Evolutionary conservation across 257 asterid species (phyloP).

Genomic region (Capsicum rhomboideum): DNA sequence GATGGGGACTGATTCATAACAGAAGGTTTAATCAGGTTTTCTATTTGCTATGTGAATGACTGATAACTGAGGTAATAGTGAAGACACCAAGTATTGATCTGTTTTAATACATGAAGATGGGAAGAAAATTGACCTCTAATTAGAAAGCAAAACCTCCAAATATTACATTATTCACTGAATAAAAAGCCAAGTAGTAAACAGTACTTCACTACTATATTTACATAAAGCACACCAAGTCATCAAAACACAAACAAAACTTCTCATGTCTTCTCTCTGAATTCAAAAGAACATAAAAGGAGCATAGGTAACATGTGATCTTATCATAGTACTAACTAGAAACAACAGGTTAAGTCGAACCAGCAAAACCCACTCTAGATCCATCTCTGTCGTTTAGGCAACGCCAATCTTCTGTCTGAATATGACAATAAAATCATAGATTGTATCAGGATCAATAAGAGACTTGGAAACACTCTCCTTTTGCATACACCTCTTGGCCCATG

Average conservation of each 20-base stretch:
- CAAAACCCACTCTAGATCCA: neutral
- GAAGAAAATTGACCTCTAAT: too few relatives aligned
- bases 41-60: too few relatives aligned
- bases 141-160: neutral
- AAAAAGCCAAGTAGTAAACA: neutral
- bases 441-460: slow-evolving; percentile 2
- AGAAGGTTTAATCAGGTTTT: too few relatives aligned
- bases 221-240: neutral
- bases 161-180: neutral
- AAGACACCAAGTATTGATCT: too few relatives aligned
- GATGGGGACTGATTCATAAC: too few relatives aligned
- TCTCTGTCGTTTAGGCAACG: neutral
- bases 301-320: too few relatives aligned
- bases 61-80: too few relatives aligned
- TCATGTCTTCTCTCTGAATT: too few relatives aligned
- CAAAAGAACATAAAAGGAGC: too few relatives aligned
- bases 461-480: slow-evolving; percentile 13
- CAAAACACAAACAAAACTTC: neutral
- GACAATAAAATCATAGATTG: slow-evolving; percentile 3
- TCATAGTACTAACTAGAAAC: neutral
- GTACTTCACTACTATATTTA: neutral
- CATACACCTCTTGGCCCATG: slow-evolving; percentile 18
- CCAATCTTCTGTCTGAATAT: neutral
- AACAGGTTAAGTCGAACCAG: neutral
- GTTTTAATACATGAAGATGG: too few relatives aligned